These are phyloP conservation scores for Wickerhamomyces tratensis DNA, from an alignment of 805 yeast genomes.

Conservation along the genomic window DNA sequence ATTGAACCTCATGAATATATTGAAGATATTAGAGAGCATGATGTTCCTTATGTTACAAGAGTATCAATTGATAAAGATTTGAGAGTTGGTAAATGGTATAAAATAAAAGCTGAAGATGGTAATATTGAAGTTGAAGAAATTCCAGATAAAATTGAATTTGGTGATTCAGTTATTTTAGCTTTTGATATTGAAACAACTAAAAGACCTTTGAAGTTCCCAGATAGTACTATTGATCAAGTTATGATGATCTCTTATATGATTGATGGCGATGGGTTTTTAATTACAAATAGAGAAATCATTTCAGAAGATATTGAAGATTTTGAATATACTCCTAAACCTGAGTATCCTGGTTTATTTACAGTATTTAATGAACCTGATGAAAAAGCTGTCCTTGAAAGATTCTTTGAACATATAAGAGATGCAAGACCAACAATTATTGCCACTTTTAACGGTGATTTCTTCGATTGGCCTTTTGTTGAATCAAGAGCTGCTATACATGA, in stretches of 20 bases:
- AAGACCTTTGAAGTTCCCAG: conserved; percentile 94
- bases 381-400: conserved; percentile 57
- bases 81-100: conserved; percentile 95
- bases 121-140: conserved; percentile 46
- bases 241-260: conserved; percentile 99
- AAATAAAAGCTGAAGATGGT: conserved; percentile 56
- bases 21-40: conserved; percentile 84
- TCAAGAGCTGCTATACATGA: conserved; percentile 79
- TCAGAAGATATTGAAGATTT: conserved; percentile 94
- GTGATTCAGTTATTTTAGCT: conserved; percentile 95
- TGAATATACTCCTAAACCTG: conserved; percentile 96
- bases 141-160: conserved; percentile 77
- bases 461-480: conserved; percentile 98
- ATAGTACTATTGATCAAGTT: conserved; percentile 77
- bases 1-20: conserved; percentile 55
- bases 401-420: conserved; percentile 87
- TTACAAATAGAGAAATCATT: conserved; percentile 90
- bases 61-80: conserved; percentile 86
- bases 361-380: conserved; percentile 89
- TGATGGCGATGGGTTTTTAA: conserved; percentile 92
- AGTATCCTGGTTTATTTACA: conserved; percentile 82
- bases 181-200: conserved; percentile 98
- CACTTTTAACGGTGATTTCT: conserved; percentile 96
- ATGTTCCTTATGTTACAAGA: conserved; percentile 93
- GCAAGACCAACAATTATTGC: conserved; percentile 93